Base-by-base conservation (phyloP, 768 basidiomycete species). In the Postia placenta region DNA sequence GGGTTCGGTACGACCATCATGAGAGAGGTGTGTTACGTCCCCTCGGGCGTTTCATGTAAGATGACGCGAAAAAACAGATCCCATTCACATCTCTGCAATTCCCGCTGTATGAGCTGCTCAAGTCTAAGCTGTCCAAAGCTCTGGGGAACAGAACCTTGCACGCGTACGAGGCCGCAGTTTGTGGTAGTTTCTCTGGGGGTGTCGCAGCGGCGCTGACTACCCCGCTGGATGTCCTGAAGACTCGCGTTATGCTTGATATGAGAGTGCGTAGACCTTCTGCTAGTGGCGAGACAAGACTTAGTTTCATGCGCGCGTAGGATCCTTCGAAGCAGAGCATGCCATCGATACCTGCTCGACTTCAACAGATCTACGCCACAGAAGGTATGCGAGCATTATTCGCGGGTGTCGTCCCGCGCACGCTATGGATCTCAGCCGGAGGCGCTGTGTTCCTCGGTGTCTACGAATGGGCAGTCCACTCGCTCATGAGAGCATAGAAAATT, bases 401-500 rank as follows among this genome's bases (percentile, higher is more conserved):
- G 4, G 96, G 96, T 11, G 78, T 87, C 36, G 76, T 94, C 6
- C 95, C 95, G 22, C 79, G 96, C 62, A 97, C 94, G 33, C 63
- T 96, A 45, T 98, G 95, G 87, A 98, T 99, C 60, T 92, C 92
- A 1, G 83, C 90, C 2, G 96, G 96, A 2, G 96, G 96, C 2
- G 93, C 94, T 0, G 92, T 98, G 0, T 99, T 99, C 66, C 74
- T 99, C 22, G 96, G 96, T n/a, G 85, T 92, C 42, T 99, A 97
- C 59, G 95, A 99, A 65, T 85, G 81, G 78, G 80, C 74, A 0
- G 71, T 84, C 3, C 72, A 77, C 58, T 69, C 74, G 2, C 63
- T 87, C 11, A 73, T 60, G 53, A 56, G 52, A 11, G 28, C 73
- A 14, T 50, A 39, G 17, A 39, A 17, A 14, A 39, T 7, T 11